Evolutionary conservation across 2,329 filamentous ascomycete species (phyloP).

Genomic region (Lasiodiplodia theobromae): DNA sequence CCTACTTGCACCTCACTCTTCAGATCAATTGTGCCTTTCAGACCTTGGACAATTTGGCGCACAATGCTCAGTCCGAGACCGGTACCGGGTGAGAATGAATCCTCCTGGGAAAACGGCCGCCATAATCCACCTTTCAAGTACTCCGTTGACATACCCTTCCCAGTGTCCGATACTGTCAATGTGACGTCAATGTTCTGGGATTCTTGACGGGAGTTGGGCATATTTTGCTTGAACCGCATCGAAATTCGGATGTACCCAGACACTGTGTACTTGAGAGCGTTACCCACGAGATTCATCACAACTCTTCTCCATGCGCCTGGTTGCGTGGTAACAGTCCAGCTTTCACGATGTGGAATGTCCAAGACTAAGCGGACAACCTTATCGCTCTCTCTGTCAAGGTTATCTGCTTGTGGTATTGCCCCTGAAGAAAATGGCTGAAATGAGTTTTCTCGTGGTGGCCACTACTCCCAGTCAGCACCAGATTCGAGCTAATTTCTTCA

Average conservation of each 20-base stretch:
- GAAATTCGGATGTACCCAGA: slow-evolving; percentile 15
- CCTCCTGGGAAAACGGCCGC: slow-evolving; percentile 33
- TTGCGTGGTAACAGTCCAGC: slow-evolving; percentile 63
- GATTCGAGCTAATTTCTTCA: background rate
- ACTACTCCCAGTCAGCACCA: background rate
- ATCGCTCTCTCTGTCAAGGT: background rate
- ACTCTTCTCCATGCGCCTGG: slow-evolving; percentile 61
- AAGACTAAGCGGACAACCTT: slow-evolving; percentile 51
- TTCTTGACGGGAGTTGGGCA: background rate
- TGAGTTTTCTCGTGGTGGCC: background rate
- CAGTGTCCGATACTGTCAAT: slow-evolving; percentile 31
- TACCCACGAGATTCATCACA: slow-evolving; percentile 69
- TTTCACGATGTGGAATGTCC: slow-evolving; percentile 56
- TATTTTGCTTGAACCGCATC: slow-evolving; percentile 16
- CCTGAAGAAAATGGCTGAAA: background rate
- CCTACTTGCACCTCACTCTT: slow-evolving; percentile 29
- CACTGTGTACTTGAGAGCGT: slow-evolving; percentile 69
- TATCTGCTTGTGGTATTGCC: background rate
- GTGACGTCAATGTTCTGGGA: slow-evolving; percentile 39
- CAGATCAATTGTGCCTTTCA: slow-evolving; percentile 30
- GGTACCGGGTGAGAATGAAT: slow-evolving; percentile 31
- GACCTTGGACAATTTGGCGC: slow-evolving; percentile 30
- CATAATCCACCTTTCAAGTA: slow-evolving; percentile 31
- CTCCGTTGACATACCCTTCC: slow-evolving; percentile 32
- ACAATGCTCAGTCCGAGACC: slow-evolving; percentile 34